These are phyloP conservation scores for Flaveria robusta DNA, from an alignment of 129 eudicot genomes.

Conservation along the genomic window DNA sequence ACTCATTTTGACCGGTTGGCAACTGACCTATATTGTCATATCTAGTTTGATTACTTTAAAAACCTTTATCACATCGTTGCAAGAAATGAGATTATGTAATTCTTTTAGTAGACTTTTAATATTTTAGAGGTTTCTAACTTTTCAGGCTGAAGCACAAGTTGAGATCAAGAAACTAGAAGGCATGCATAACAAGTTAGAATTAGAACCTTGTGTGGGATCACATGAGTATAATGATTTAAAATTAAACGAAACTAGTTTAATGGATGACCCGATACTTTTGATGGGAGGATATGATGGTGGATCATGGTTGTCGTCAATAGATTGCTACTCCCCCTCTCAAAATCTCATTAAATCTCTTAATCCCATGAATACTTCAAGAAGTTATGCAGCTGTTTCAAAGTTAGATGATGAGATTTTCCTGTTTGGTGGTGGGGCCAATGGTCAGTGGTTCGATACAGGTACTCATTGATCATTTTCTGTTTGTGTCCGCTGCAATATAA, in stretches of 20 bases:
- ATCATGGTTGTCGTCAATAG: constrained; percentile 59
- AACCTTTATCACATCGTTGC: background rate
- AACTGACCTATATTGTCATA: background rate
- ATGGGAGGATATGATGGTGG: constrained; percentile 80
- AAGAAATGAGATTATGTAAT: background rate
- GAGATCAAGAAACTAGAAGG: constrained; percentile 54
- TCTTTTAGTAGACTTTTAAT: background rate
- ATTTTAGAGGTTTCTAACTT: constrained; percentile 14
- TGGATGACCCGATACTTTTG: constrained; percentile 49
- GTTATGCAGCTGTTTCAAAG: constrained; percentile 59
- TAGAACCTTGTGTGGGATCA: constrained; percentile 24
- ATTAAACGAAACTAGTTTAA: constrained; percentile 27
- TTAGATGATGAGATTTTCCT: constrained; percentile 62
- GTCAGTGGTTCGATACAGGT: constrained; percentile 83
- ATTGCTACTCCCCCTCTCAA: constrained; percentile 57
- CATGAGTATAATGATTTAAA: constrained; percentile 14
- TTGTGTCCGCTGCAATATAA: background rate
- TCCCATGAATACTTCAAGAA: constrained; percentile 59
- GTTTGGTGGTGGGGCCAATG: constrained; percentile 73
- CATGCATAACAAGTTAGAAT: constrained; percentile 25
- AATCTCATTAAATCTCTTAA: constrained; percentile 45
- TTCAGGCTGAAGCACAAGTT: constrained; percentile 53
- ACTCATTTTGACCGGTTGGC: background rate
- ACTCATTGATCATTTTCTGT: constrained; percentile 3
- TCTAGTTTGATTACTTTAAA: background rate